Evolutionary conservation across 1,139 yeast species (phyloP), one percentile per base, ranked within the genome.

Genomic region (Yamadazyma triangularis): DNA sequence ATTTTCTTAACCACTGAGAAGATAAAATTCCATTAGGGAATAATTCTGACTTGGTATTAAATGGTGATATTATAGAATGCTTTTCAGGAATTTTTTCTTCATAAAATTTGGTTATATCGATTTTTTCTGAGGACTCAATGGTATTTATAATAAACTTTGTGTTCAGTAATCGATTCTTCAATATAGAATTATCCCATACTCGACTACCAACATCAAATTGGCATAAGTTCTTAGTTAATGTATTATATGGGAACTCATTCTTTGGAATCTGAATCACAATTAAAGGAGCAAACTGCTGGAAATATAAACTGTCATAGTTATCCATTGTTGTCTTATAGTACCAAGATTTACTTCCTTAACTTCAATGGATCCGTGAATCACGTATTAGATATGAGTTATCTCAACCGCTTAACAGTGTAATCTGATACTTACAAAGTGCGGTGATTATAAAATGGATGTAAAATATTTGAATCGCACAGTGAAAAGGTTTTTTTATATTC

Each of bases 21-120:
- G 63, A 53, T 8, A 68, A 40, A 6, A 68, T 56, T 1, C 73
- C 74, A 37, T 68, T 66, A 22, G 73, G 73, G 30, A 56, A 68
- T 27, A 68, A 42, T 25, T 56, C 64, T 0, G 72, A 64, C 5
- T 47, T 31, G 3, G 49, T 39, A 34, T 64, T 55, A 45, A 67
- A 64, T 0, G 73, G 73, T 0, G 72, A 64, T 3, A 56, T 30
- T 3, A 32, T 29, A 8, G 68, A 57, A 39, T 64, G 68, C 3
- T 34, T 44, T 8, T 44, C 43, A 8, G 11, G 25, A 10, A 29
- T 24, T 10, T 30, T 31, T 25, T 23, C 24, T n/a, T n/a, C n/a
- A n/a, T n/a, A n/a, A n/a, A n/a, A n/a, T n/a, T n/a, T n/a, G n/a
- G n/a, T n/a, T n/a, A n/a, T n/a, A n/a, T n/a, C n/a, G n/a, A n/a